Base-by-base conservation (phyloP, 1,284 basidiomycete species). In the Hymenochaete sp. region DNA sequence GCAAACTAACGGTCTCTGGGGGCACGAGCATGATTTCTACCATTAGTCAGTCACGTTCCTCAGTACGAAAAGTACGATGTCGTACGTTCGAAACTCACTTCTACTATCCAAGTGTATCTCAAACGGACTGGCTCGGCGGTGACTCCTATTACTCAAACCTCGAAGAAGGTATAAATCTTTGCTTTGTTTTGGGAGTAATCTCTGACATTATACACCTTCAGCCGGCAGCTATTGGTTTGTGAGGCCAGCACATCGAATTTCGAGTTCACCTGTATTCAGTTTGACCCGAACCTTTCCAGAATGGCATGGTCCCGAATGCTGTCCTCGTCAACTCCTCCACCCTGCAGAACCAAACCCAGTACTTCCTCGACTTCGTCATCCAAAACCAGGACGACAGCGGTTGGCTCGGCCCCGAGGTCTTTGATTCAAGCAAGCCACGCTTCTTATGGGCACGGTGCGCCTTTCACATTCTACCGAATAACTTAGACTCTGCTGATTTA, bases 171-270 rank as follows among this genome's bases (percentile, higher is more conserved):
- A 38, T 9, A 60, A 44, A 26, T 49, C n/a, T 2, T 37, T 19
- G 10, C 42, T 14, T 43, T 28, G 31, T 45, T 26, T 35, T 32
- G 13, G 13, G 5, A 19, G 32, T 28, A 19, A 3, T 10, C 25
- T 13, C 38, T 25, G 40, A 41, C 7, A 42, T 29, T 1, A 26
- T 18, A 13, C 45, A n/a, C n/a, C n/a, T n/a, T n/a, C n/a, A 75
- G 74, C 73, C 50, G 73, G 73, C 42, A 75, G 72, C 53, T 77
- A 76, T 52, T 76, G 73, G 74, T 76, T 75, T 71, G 72, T 72
- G 49, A 42, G 71, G n/a, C 71, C 8, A 6, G 19, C 11, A 28
- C 3, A 28, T 28, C n/a, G 4, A 35, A 6, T 40, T 4, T 16
- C 37, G 9, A 18, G 4, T 38, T 37, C 26, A 25, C 28, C 28